These are phyloP conservation scores for Podaxis sp. DNA, from an alignment of 768 basidiomycete genomes.

Conservation along the genomic window DNA sequence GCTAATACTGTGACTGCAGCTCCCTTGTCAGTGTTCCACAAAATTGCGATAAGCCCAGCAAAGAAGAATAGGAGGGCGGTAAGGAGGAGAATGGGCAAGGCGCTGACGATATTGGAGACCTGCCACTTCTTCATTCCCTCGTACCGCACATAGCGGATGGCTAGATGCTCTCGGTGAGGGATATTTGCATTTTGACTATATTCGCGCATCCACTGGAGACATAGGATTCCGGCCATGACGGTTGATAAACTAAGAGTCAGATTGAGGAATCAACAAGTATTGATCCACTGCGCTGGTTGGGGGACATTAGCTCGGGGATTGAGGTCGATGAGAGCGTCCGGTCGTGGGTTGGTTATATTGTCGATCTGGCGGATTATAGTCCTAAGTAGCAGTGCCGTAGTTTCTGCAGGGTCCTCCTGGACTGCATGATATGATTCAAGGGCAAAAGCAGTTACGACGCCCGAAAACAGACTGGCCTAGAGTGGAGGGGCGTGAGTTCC, in stretches of 20 bases:
- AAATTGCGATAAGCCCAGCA: conserved; percentile 16
- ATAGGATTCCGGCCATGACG: conserved; percentile 17
- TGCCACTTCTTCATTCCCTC: conserved; percentile 17
- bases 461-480: conserved; percentile 26
- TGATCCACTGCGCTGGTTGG: conserved; percentile 8
- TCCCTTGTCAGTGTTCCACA: conserved; percentile 12
- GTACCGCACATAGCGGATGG: conserved; percentile 19
- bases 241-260: conserved; percentile 15
- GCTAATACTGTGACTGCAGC: conserved; percentile 13
- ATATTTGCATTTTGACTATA: conserved; percentile 15
- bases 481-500: background rate
- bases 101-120: conserved; percentile 17
- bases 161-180: conserved; percentile 5
- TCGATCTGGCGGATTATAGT: background rate
- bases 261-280: conserved; percentile 13
- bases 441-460: conserved; percentile 24
- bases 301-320: background rate
- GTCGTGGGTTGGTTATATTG: background rate
- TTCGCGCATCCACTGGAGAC: conserved; percentile 21
- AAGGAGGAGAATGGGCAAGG: conserved; percentile 16
- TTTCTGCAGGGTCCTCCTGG: conserved; percentile 18
- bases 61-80: conserved; percentile 19
- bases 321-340: background rate
- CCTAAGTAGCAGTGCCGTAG: conserved; percentile 13
- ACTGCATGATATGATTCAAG: conserved; percentile 23